phyloP scores from a whole-genome alignment of 768 basidiomycete genomes.

The Mycena galopus region DNA sequence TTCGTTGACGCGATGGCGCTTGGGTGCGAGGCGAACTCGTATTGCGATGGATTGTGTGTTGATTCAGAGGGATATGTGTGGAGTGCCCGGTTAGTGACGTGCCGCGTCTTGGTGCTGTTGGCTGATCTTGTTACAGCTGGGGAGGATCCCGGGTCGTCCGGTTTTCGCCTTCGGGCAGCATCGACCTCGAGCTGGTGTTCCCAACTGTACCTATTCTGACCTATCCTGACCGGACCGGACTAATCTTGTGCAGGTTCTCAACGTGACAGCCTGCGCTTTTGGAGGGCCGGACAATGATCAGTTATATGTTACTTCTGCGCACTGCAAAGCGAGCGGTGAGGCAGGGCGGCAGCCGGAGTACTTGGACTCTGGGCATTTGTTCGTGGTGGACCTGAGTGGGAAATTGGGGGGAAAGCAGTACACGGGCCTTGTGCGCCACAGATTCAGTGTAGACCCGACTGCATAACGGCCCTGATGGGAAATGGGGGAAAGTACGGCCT shows the following conservation, averaged over 20 bases:
- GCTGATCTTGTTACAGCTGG: constrained; percentile 59
- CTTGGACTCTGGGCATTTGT: constrained; percentile 69
- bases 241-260: no score
- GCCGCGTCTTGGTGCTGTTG: constrained; percentile 1
- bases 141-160: constrained; percentile 72
- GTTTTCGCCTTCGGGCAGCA: constrained; percentile 64
- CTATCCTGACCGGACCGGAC: no score
- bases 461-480: no score
- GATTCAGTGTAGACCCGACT: constrained; percentile 43
- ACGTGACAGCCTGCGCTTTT: constrained; percentile 78
- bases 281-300: constrained; percentile 75
- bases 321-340: constrained; percentile 73
- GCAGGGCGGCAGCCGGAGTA: constrained; percentile 59
- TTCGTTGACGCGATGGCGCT: constrained; percentile 69
- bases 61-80: constrained; percentile 75
- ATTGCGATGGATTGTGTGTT: constrained; percentile 76
- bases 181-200: constrained; percentile 70
- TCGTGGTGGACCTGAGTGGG: constrained; percentile 63
- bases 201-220: no score
- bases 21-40: constrained; percentile 64
- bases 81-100: constrained; percentile 63
- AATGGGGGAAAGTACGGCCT: no score
- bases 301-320: constrained; percentile 72
- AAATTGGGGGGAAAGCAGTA: constrained; percentile 42
- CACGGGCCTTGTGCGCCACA: constrained; percentile 51